Conservation (phyloP, 257 asterid species). For the Gynochthodes officinalis region DNA sequence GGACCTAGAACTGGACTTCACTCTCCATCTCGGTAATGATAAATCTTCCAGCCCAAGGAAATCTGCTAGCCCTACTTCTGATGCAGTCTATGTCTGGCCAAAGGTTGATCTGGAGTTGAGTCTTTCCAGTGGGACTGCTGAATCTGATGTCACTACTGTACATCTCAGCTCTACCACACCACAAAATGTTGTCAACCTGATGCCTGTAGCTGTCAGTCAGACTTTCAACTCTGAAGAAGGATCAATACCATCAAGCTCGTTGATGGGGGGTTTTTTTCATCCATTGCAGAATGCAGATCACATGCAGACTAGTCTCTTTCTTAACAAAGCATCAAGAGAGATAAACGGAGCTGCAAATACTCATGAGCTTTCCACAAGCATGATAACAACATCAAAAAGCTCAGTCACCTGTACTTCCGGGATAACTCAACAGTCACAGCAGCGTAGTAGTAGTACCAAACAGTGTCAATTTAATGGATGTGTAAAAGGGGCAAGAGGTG, state of each 20-base stretch:
- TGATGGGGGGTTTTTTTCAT: constrained; percentile 27
- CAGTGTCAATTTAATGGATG: constrained; percentile 87
- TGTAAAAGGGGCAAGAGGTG: constrained; percentile 88
- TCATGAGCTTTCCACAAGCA: constrained; percentile 53
- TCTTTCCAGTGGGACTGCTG: constrained; percentile 63
- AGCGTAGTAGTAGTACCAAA: constrained; percentile 53
- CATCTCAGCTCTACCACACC: constrained; percentile 38
- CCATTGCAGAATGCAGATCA: constrained; percentile 33
- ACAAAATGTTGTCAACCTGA: constrained; percentile 27
- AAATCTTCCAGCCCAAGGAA: constrained; percentile 45
- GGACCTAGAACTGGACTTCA: constrained; percentile 88
- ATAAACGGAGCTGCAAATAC: constrained; percentile 34
- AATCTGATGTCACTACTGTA: constrained; percentile 59
- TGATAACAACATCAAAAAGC: constrained; percentile 65
- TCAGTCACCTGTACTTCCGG: constrained; percentile 99
- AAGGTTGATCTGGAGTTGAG: constrained; percentile 77
- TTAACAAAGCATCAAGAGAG: constrained; percentile 36
- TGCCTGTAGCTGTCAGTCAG: constrained; percentile 23
- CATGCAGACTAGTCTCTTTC: constrained; percentile 32
- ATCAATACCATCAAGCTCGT: constrained; percentile 30
- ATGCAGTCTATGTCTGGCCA: constrained; percentile 33
- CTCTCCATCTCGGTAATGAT: constrained; percentile 77
- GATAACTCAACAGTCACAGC: constrained; percentile 63
- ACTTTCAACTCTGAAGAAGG: constrained; percentile 39
- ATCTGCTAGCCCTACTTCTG: constrained; percentile 37